A percentile compares a stretch with the other conserved stretches of the same genome.
These are phyloP conservation scores for Thermomyces lanuginosus DNA, from an alignment of 2,329 filamentous ascomycete species.

Conservation along the genomic window DNA sequence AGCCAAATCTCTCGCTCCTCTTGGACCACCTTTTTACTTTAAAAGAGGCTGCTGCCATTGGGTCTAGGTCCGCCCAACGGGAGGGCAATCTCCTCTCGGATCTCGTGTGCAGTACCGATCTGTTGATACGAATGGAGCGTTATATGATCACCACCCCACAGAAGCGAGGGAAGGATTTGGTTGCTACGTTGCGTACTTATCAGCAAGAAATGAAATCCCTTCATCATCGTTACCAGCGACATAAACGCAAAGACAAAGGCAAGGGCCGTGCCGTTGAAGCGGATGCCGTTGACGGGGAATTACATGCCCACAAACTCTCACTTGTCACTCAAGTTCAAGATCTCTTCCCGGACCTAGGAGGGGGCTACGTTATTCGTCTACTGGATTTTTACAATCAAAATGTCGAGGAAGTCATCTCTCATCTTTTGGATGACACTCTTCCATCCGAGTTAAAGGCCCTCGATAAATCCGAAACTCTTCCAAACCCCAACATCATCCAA, in stretches of 20 bases:
- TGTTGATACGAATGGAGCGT: slow-evolving; percentile 37
- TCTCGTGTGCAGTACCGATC: slow-evolving; percentile 62
- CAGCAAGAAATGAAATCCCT: slow-evolving; percentile 22
- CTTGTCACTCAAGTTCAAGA: slow-evolving; percentile 84
- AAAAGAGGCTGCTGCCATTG: slow-evolving; percentile 52
- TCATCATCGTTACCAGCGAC: slow-evolving; percentile 28
- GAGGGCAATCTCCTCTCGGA: slow-evolving; percentile 56
- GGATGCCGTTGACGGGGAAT: slow-evolving; percentile 23
- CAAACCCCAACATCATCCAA: slow-evolving; percentile 27
- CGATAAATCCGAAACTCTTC: slow-evolving; percentile 45
- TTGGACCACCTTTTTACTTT: slow-evolving; percentile 72
- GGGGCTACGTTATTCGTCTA: slow-evolving; percentile 62
- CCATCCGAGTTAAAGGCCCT: slow-evolving; percentile 48
- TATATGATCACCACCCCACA: slow-evolving; percentile 19
- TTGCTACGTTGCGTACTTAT: slow-evolving; percentile 24
- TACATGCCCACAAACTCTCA: slow-evolving; percentile 69
- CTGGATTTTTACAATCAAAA: slow-evolving; percentile 65
- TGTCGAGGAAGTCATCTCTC: slow-evolving; percentile 62
- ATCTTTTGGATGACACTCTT: slow-evolving; percentile 63
- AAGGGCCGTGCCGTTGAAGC: slow-evolving; percentile 20
- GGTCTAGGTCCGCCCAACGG: slow-evolving; percentile 26
- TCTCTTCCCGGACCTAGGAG: slow-evolving; percentile 73
- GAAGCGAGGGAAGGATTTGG: slow-evolving; percentile 26
- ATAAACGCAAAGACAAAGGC: slow-evolving; percentile 16
- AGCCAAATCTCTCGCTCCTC: slow-evolving; percentile 56